These are phyloP conservation scores for Phialocephala subalpina DNA, from an alignment of 2,329 filamentous ascomycete genomes.

Conservation along the genomic window DNA sequence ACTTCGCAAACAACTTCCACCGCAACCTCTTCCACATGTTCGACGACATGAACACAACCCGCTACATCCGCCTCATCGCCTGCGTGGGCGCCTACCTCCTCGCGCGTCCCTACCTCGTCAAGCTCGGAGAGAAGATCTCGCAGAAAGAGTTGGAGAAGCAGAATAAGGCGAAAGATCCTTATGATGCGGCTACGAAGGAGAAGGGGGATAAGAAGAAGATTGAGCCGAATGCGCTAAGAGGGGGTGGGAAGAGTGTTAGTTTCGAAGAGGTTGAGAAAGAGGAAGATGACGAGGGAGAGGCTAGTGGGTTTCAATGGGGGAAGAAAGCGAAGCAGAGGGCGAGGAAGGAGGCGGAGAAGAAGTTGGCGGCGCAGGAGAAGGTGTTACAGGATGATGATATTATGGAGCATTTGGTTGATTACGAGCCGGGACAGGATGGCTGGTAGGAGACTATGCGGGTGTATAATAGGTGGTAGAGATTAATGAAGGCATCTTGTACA, in stretches of 20 bases:
- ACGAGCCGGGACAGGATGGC: constrained; percentile 38
- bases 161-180: constrained; percentile 31
- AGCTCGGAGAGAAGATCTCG: constrained; percentile 68
- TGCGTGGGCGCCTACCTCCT: constrained; percentile 79
- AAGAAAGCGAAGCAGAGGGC: constrained; percentile 75
- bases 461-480: constrained; percentile 17
- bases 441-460: constrained; percentile 29
- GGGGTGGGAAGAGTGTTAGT: constrained; percentile 52
- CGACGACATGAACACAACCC: constrained; percentile 57
- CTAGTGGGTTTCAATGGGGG: constrained; percentile 63
- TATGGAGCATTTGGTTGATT: constrained; percentile 71
- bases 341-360: constrained; percentile 69
- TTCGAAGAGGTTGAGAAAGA: constrained; percentile 48
- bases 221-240: constrained; percentile 71
- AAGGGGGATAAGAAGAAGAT: constrained; percentile 55
- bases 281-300: constrained; percentile 54
- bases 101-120: constrained; percentile 77
- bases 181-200: constrained; percentile 34
- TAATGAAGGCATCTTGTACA: not conserved
- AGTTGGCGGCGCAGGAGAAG: constrained; percentile 68
- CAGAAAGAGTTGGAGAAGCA: constrained; percentile 66
- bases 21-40: constrained; percentile 61
- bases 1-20: constrained; percentile 40
- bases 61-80: constrained; percentile 73
- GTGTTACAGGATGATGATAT: constrained; percentile 66